Evolutionary conservation across 2,329 filamentous ascomycete genomes (phyloP).

Genomic region (Botryosphaeria dothidea): DNA sequence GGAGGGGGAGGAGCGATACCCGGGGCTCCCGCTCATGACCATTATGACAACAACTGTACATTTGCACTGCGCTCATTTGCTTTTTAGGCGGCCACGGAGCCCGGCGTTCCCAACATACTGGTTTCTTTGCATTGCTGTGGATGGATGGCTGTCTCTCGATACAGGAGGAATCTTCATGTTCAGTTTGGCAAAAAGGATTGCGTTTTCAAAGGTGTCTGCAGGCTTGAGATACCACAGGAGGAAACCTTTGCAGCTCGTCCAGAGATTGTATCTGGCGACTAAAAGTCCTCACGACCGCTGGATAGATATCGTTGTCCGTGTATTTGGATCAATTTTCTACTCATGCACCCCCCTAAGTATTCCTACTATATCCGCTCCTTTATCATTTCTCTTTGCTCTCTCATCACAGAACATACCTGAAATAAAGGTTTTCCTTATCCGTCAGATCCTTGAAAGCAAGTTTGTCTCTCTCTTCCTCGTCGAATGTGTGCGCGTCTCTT

Average conservation of each 20-base stretch:
- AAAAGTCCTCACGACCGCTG: constrained; percentile 15
- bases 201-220: constrained; percentile 1
- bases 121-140: constrained; percentile 8
- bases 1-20: constrained; percentile 71
- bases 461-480: constrained; percentile 64
- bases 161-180: constrained; percentile 1
- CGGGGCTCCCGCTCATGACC: constrained; percentile 35
- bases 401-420: constrained; percentile 58
- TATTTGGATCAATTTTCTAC: constrained; percentile 13
- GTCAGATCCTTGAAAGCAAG: constrained; percentile 69
- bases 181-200: neutral
- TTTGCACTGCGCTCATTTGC: constrained; percentile 1
- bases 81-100: constrained; percentile 9
- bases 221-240: constrained; percentile 13
- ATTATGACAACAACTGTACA: constrained; percentile 9
- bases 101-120: constrained; percentile 3
- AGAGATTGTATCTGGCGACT: neutral
- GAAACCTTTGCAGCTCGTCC: neutral
- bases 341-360: neutral
- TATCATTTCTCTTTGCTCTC: constrained; percentile 22
- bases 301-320: neutral
- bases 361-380: neutral
- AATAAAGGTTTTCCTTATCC: constrained; percentile 68
- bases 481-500: constrained; percentile 50
- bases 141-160: neutral